Evolutionary conservation across 768 basidiomycete genomes (phyloP).

Genomic region (Tephrocybe sp.): DNA sequence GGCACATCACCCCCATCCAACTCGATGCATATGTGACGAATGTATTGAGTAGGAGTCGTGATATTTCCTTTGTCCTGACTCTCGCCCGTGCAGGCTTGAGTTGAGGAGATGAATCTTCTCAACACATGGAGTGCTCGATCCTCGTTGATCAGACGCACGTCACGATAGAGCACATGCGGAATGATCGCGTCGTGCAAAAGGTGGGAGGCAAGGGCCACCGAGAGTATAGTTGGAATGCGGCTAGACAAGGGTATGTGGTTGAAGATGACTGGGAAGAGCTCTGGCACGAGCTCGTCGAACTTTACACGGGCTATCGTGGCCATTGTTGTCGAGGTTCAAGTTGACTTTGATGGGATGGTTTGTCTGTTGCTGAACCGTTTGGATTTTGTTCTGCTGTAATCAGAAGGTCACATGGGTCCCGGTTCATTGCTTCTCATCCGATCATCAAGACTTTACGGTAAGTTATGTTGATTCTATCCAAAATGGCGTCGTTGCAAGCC

Average conservation of each 20-base stretch:
- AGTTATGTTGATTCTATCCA: too few relatives aligned
- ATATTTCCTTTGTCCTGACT: too few relatives aligned
- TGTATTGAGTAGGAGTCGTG: not conserved
- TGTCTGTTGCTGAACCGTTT: too few relatives aligned
- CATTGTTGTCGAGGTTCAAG: too few relatives aligned
- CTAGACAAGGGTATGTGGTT: not conserved
- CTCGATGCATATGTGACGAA: not conserved
- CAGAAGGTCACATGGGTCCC: too few relatives aligned
- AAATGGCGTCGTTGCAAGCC: too few relatives aligned
- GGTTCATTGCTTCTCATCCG: too few relatives aligned
- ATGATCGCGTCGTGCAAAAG: constrained; percentile 2
- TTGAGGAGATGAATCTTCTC: not conserved
- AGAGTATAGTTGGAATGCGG: constrained; percentile 4
- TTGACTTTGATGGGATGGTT: too few relatives aligned
- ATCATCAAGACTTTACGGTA: too few relatives aligned
- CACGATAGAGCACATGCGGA: constrained; percentile 4
- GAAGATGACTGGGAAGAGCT: constrained; percentile 5
- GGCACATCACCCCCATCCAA: not conserved
- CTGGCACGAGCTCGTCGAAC: constrained; percentile 1
- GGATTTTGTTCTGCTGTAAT: too few relatives aligned
- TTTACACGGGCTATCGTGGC: not conserved
- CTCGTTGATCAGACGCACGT: not conserved
- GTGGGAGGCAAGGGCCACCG: not conserved
- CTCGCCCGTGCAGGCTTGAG: too few relatives aligned
- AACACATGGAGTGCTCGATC: not conserved